A percentile compares a stretch with the other conserved stretches of the same genome.
Evolutionary conservation across 495 filamentous ascomycete genomes (phyloP).

Genomic region (Jackrogersella minutella): DNA sequence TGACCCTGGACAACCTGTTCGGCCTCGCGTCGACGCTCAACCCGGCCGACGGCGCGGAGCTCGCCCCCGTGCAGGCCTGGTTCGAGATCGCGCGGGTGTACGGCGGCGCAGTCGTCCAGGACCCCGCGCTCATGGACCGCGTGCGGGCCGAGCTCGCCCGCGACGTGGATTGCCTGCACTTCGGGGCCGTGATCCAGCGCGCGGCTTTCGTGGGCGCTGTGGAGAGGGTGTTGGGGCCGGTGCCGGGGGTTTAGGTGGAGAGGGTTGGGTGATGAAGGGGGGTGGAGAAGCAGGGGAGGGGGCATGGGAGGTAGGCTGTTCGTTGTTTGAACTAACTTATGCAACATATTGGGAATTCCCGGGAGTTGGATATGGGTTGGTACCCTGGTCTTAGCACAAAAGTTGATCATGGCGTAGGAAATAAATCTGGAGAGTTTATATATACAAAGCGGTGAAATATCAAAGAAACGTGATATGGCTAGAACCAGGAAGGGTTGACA

Average conservation of each 20-base stretch:
- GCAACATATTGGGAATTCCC: too few relatives aligned
- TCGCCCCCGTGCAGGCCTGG: constrained; percentile 62
- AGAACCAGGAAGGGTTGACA: too few relatives aligned
- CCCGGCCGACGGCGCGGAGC: constrained; percentile 44
- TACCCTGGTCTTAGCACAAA: too few relatives aligned
- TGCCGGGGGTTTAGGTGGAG: neutral
- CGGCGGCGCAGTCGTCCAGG: constrained; percentile 35
- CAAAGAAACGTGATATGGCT: too few relatives aligned
- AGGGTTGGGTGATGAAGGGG: neutral
- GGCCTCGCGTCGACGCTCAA: constrained; percentile 51
- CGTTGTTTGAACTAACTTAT: too few relatives aligned
- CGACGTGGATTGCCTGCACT: constrained; percentile 49
- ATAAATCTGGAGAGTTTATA: too few relatives aligned
- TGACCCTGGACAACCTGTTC: constrained; percentile 50
- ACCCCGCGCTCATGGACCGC: constrained; percentile 25
- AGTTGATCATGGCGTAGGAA: too few relatives aligned
- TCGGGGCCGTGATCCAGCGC: constrained; percentile 54
- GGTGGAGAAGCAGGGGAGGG: neutral
- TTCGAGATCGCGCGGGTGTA: constrained; percentile 53
- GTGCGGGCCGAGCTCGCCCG: constrained; percentile 47
- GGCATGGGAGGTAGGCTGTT: neutral
- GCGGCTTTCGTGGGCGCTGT: constrained; percentile 52
- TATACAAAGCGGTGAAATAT: too few relatives aligned
- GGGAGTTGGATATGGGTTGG: too few relatives aligned
- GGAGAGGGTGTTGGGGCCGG: constrained; percentile 36